Evolutionary conservation across 495 filamentous ascomycete species (phyloP).

Genomic region (Opeltia flavorubescens): DNA sequence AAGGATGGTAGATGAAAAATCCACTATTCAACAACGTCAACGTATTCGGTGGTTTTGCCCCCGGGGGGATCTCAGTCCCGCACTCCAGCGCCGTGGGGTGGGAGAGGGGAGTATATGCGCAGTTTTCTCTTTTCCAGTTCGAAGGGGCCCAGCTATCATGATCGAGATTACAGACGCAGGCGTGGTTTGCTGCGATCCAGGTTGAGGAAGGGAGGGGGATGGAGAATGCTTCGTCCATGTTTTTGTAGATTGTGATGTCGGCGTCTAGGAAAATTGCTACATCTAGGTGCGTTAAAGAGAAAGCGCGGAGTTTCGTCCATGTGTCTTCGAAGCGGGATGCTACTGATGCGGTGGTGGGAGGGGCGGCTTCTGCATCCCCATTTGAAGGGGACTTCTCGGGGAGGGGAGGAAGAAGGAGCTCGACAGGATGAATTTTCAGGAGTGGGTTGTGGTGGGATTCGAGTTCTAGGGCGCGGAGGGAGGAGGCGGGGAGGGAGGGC

Average conservation of each 20-base stretch:
- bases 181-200: conserved; percentile 35
- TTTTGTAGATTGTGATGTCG: conserved; percentile 33
- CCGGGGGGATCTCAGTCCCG: conserved; percentile 15
- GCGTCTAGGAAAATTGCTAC: conserved; percentile 34
- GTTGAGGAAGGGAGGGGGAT: conserved; percentile 15
- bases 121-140: conserved; percentile 34
- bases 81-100: conserved; percentile 20
- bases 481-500: conserved; percentile 16
- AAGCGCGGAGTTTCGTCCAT: conserved; percentile 42
- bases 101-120: conserved; percentile 29
- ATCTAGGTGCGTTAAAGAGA: conserved; percentile 27
- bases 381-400: too few species aligned
- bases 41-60: conserved; percentile 15
- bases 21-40: conserved; percentile 50
- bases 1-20: conserved; percentile 43
- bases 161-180: conserved; percentile 39
- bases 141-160: conserved; percentile 30
- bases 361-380: too few species aligned
- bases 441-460: conserved; percentile 23
- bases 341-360: conserved; percentile 10
- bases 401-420: conserved; percentile 18
- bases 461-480: conserved; percentile 20
- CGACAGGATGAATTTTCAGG: conserved; percentile 15
- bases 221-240: conserved; percentile 32
- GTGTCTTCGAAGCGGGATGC: conserved; percentile 34